Evolutionary conservation across 2,329 filamentous ascomycete genomes (phyloP), one percentile per base, ranked within the genome.

Genomic region (Ophiostoma ips): DNA sequence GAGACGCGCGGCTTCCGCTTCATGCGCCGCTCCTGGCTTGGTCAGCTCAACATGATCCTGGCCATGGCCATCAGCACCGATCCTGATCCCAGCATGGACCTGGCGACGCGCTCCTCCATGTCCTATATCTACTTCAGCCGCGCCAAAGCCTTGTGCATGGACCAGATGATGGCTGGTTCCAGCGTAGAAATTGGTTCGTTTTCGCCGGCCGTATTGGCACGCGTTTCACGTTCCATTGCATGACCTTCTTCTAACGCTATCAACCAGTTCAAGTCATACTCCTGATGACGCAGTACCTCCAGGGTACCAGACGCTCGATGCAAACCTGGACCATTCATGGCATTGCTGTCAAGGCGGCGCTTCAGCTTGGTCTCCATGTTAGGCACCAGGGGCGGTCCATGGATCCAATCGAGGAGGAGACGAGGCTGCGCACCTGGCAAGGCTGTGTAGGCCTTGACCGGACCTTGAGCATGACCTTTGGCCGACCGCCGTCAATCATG

Each of bases 321-420:
- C 68, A 75, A 49, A 69, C 74, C 2, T 78, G 74, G 73, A 71
- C 66, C 0, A 64, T 71, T 0, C 75, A 77, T 53, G 73, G 75
- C 0, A 62, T 77, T 0, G 68, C 72, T 0, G 67, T 76, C 3
- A 71, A 68, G 52, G 68, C 69, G 0, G 73, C 73, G 0, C 61
- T 73, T 24, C 68, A 73, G 30, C 60, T 78, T 2, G 74, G 75
- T 0, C 58, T 77, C 0, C 73, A 77, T 28, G 24, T 28, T 4
- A 4, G 52, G 73, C 68, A 0, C 59, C 59, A 3, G 58, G 68
- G 18, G 63, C 66, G 0, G 60, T 63, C 0, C 58, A 55, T 7
- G 53, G 59, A 0, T 68, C 61, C 65, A 0, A 46, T 72, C 0
- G 68, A 75, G 37, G 61, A 63, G 3, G 73, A 76, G 55, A 67